Base-by-base conservation (phyloP, 2,329 filamentous ascomycete species). In the Anthostomella pinea region DNA sequence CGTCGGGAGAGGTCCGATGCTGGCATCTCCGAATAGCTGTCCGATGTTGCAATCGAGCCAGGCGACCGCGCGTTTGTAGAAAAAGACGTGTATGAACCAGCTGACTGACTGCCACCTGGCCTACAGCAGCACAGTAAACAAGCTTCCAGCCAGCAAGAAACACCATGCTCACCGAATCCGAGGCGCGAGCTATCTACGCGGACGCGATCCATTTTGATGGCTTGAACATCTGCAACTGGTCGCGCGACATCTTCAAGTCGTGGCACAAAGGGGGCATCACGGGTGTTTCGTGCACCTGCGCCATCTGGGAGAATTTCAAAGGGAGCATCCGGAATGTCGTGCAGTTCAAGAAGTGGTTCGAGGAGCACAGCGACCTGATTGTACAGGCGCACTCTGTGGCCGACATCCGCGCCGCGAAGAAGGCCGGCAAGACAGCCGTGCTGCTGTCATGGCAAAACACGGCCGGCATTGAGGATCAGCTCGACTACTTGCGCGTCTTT, bases 291-390 rank as follows among this genome's bases (percentile, higher is more conserved):
- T 64, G 62, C 45, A 66, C 64, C 1, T 65, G 60, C 32, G 56
- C 62, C 3, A 52, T 67, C 8, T 66, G 63, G 64, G 62, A 67
- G 37, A 58, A 58, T 3, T 62, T 67, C 33, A 53, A 60, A 7
- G 58, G 46, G 20, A 60, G 56, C 22, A 59, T 67, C n/a, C 47
- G 57, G 33, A 63, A 65, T 23, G 62, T 66, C 2, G 60, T 67
- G 8, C 58, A 65, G 30, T 66, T 62, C 63, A 66, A 66, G 48
- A 57, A 62, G 35, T 66, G 63, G 64, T 66, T 66, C 33, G 63
- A 67, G 37, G 56, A 66, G 43, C 57, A 66, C 38, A 49, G 53
- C 2, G 61, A 66, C 41, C 46, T 66, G 13, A 64, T 66, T 21
- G 54, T 62, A 7, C 63, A 66, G 38, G 64, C 62, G 3, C 57